phyloP scores from a whole-genome alignment of 768 basidiomycete genomes.

The Boletus speciosus region DNA sequence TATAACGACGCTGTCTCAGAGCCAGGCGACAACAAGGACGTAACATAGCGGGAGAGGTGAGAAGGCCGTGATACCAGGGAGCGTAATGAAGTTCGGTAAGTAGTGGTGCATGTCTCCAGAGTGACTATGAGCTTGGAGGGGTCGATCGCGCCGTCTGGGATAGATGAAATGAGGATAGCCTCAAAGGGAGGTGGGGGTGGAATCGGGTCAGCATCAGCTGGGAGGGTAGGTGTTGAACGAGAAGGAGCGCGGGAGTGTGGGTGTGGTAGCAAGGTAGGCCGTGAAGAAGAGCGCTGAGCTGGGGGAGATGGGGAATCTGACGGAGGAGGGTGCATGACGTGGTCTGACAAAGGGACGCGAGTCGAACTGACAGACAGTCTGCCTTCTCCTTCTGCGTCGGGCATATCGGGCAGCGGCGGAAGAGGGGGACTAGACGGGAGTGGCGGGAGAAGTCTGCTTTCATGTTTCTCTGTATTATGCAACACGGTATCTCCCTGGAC shows the following conservation, averaged over 20 bases:
- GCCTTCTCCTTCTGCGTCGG: neutral
- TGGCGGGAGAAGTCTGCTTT: slow-evolving; percentile 24
- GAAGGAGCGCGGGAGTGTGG: slow-evolving; percentile 35
- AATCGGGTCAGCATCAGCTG: slow-evolving; percentile 41
- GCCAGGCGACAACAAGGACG: slow-evolving; percentile 39
- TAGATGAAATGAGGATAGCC: slow-evolving; percentile 60
- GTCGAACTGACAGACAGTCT: slow-evolving; percentile 17
- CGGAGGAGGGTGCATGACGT: slow-evolving; percentile 31
- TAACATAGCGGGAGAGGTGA: slow-evolving; percentile 56
- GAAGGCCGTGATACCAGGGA: slow-evolving; percentile 71
- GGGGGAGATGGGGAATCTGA: slow-evolving; percentile 26
- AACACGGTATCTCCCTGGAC: slow-evolving; percentile 4
- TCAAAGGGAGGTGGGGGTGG: slow-evolving; percentile 57
- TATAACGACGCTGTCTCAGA: slow-evolving; percentile 55
- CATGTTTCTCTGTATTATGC: slow-evolving; percentile 15
- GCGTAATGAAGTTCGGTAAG: slow-evolving; percentile 60
- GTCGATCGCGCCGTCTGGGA: slow-evolving; percentile 48
- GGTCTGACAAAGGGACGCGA: slow-evolving; percentile 24
- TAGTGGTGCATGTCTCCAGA: slow-evolving; percentile 68
- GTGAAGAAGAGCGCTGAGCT: slow-evolving; percentile 38
- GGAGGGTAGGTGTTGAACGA: slow-evolving; percentile 48
- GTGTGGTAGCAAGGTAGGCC: slow-evolving; percentile 18
- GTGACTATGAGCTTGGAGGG: slow-evolving; percentile 63
- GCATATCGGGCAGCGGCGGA: slow-evolving; percentile 46
- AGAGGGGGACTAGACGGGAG: slow-evolving; percentile 45